These are phyloP conservation scores for Neofusicoccum umdonicola DNA, from an alignment of 2,329 filamentous ascomycete genomes.

Conservation along the genomic window DNA sequence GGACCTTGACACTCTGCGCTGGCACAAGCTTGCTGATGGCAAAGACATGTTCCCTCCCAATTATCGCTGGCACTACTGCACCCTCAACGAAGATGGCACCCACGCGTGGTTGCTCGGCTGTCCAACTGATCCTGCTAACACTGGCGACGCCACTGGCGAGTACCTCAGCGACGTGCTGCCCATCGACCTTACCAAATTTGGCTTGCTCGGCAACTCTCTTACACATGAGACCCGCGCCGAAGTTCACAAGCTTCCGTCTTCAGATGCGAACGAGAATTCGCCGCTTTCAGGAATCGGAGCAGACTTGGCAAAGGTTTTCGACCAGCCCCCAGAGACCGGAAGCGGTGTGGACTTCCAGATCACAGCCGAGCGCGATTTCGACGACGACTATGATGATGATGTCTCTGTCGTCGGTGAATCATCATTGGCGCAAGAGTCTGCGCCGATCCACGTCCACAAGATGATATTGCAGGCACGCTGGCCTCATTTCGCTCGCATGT, in stretches of 20 bases:
- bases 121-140: constrained; percentile 66
- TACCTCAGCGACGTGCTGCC: constrained; percentile 93
- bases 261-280: constrained; percentile 52
- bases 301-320: constrained; percentile 84
- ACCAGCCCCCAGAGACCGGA: constrained; percentile 77
- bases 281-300: constrained; percentile 68
- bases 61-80: constrained; percentile 99
- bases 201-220: constrained; percentile 78
- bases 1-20: constrained; percentile 81
- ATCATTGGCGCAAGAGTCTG: constrained; percentile 32
- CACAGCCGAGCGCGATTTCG: constrained; percentile 77
- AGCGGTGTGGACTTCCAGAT: constrained; percentile 89
- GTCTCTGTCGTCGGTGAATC: constrained; percentile 38
- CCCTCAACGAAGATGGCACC: constrained; percentile 89
- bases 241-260: constrained; percentile 36
- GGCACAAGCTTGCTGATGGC: constrained; percentile 93
- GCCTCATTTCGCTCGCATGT: constrained; percentile 93
- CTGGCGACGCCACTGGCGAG: constrained; percentile 76
- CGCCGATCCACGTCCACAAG: constrained; percentile 90
- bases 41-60: constrained; percentile 86
- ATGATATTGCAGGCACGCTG: constrained; percentile 92
- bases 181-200: constrained; percentile 88
- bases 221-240: constrained; percentile 42
- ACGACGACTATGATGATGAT: constrained; percentile 67
- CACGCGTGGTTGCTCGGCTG: constrained; percentile 97